phyloP scores from a whole-genome alignment of 2,329 filamentous ascomycete species.

The Zymoseptoria passerinii region DNA sequence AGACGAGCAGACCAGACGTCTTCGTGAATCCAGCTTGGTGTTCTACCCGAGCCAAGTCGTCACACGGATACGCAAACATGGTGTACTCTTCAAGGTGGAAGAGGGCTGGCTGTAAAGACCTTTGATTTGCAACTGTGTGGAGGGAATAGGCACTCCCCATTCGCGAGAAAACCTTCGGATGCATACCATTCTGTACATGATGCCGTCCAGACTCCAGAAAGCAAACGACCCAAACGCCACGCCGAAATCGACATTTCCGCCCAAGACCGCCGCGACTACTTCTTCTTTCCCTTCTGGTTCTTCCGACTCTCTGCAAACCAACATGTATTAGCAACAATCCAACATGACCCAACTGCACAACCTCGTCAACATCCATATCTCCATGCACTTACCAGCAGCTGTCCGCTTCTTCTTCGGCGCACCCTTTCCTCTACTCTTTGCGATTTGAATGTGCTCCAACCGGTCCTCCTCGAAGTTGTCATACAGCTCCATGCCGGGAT shows the following conservation, averaged over 20 bases:
- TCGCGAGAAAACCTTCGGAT: background rate
- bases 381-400: slow-evolving; percentile 34
- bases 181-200: background rate
- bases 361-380: slow-evolving; percentile 1
- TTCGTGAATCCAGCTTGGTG: background rate
- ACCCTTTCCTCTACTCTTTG: slow-evolving; percentile 72
- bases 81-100: background rate
- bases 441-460: slow-evolving; percentile 56
- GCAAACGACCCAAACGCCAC: background rate
- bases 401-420: slow-evolving; percentile 82
- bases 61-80: background rate
- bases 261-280: background rate
- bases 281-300: slow-evolving; percentile 1
- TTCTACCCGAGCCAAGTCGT: background rate
- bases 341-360: slow-evolving; percentile 2
- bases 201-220: background rate
- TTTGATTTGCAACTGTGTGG: background rate
- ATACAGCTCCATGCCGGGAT: slow-evolving; percentile 59
- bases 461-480: slow-evolving; percentile 74
- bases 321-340: background rate
- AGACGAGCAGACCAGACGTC: background rate
- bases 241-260: background rate
- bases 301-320: background rate
- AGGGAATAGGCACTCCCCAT: background rate
- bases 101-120: too few species aligned